Evolutionary conservation across 345 rosid genomes (phyloP).

Genomic region (Eucalyptus cladocalyx): DNA sequence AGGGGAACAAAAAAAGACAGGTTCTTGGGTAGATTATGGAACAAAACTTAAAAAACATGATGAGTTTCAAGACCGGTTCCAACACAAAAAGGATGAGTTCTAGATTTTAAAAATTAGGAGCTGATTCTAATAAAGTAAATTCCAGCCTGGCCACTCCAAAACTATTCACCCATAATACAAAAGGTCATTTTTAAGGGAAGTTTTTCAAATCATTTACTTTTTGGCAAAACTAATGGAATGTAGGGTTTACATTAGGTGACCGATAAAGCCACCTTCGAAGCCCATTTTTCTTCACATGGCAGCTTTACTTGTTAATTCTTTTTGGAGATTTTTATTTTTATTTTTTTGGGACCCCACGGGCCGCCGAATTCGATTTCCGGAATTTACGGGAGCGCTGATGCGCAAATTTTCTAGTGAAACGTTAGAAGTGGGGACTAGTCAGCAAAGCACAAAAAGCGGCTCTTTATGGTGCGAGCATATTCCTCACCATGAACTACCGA

Average conservation of each 20-base stretch:
- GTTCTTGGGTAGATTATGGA: neutral
- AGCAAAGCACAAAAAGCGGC: neutral
- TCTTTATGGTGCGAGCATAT: neutral
- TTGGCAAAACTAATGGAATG: neutral
- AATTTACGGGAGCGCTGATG: neutral
- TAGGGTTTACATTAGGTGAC: neutral
- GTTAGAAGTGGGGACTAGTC: neutral
- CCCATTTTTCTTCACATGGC: neutral
- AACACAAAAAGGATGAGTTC: too few species aligned
- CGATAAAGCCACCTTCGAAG: neutral
- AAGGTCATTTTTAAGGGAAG: neutral
- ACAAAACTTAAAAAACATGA: too few species aligned
- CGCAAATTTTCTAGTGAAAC: neutral
- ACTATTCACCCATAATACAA: neutral
- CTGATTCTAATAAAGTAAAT: too few species aligned
- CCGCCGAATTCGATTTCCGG: neutral
- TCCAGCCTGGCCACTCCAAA: too few species aligned
- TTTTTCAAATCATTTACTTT: neutral
- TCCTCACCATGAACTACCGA: neutral
- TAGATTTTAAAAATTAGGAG: neutral
- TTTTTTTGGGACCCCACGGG: neutral
- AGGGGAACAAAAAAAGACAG: too few species aligned
- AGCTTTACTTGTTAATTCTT: neutral
- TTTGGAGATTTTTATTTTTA: neutral
- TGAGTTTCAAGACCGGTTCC: too few species aligned